Conservation (phyloP, 441 rosid species). For the Eruca vesicaria region DNA sequence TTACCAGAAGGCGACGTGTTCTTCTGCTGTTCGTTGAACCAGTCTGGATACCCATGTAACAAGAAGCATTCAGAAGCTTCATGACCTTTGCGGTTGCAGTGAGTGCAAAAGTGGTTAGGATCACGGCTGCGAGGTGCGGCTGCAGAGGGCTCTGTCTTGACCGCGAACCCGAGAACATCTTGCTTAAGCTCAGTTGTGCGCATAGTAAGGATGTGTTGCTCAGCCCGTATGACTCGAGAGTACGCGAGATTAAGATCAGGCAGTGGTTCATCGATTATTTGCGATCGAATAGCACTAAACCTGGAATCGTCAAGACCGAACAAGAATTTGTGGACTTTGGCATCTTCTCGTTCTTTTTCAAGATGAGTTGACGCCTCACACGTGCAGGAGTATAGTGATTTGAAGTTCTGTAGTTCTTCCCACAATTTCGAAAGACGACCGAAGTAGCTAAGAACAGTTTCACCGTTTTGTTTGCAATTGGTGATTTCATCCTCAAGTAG, state of each 20-base stretch:
- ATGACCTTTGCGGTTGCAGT: no score
- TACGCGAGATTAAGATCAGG: not conserved
- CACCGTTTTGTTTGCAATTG: not conserved
- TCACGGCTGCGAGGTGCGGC: no score
- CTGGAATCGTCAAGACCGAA: not conserved
- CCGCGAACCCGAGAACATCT: not conserved
- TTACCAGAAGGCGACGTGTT: no score
- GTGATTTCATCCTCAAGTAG: not conserved
- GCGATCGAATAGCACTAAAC: not conserved
- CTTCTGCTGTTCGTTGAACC: no score
- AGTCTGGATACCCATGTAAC: no score
- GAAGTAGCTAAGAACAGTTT: not conserved
- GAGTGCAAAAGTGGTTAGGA: no score
- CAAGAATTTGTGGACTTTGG: not conserved
- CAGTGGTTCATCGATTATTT: not conserved
- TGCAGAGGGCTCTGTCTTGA: not conserved
- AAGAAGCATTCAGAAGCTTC: no score
- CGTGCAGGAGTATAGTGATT: not conserved
- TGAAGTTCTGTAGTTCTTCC: not conserved
- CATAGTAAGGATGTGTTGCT: not conserved
- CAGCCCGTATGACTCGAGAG: not conserved
- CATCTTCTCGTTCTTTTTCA: not conserved
- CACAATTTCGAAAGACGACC: not conserved
- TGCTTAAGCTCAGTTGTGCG: not conserved
- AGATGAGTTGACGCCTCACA: not conserved